Base-by-base conservation (phyloP, 2,329 filamentous ascomycete species). In the Trichoderma brevicompactum region DNA sequence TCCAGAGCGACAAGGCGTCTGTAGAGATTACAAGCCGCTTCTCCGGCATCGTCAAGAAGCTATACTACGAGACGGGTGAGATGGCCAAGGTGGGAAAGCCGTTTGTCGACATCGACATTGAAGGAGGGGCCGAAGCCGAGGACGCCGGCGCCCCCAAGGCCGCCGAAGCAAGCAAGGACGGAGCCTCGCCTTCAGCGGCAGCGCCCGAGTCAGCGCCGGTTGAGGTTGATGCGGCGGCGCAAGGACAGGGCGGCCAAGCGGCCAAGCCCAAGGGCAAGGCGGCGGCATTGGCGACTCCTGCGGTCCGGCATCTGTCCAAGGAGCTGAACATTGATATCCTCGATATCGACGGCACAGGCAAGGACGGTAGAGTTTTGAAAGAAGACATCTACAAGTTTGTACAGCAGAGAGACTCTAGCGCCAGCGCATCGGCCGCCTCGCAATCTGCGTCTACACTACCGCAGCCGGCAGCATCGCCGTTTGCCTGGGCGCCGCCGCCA, bases 21-120 rank as follows among this genome's bases (percentile, higher is more conserved):
- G 87, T 89, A 23, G 86, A 98, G 84, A 99, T 99, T 72, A 98
- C 95, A 44, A 97, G 94, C 73, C 89, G 95, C 62, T 99, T 97
- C 78, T 89, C 94, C 65, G 95, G 95, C 23, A 90, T 97, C 0
- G 94, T 99, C 71, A 97, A 97, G 82, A 98, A 94, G 80, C 83
- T 99, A 50, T 88, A 98, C 79, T 98, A 97, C 77, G 93, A 97
- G 69, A 89, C 93, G 38, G 95, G 97, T 69, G 95, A 98, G 71
- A 97, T 97, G 86, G 94, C 94, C 59, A 92, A 92, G 74, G 96
- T 97, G 32, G 95, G 95, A 70, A 94, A 95, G 86, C 90, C 94
- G 13, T 88, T 97, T 73, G 90, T 97, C 69, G 94, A 98, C 74
- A 97, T 98, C 68, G 94, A 98, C 77, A 94, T 97, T 70, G 87